A percentile compares a stretch with the other conserved stretches of the same genome.
phyloP scores from a whole-genome alignment of 2,329 filamentous ascomycete genomes.

The Coniella vitis region DNA sequence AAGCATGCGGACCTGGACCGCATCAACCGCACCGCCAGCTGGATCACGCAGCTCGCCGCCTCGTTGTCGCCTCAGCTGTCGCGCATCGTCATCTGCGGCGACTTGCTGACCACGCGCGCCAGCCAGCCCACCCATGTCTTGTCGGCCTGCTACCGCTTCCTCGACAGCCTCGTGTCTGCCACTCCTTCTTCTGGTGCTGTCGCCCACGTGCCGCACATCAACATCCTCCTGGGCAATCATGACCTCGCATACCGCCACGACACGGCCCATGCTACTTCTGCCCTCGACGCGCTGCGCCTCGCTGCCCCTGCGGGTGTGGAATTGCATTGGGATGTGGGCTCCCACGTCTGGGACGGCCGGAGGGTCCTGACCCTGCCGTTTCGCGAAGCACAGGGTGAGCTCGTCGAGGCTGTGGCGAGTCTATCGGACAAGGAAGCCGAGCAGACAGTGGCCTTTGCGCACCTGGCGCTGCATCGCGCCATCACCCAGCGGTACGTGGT shows the following conservation, averaged over 20 bases:
- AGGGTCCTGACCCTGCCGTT: slow-evolving; percentile 27
- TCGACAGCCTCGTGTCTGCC: slow-evolving; percentile 20
- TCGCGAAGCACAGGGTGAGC: slow-evolving; percentile 25
- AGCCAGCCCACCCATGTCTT: slow-evolving; percentile 25
- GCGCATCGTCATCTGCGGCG: slow-evolving; percentile 27
- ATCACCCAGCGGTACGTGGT: slow-evolving; percentile 24
- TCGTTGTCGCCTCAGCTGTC: slow-evolving; percentile 16
- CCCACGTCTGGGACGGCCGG: slow-evolving; percentile 24
- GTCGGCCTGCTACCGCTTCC: slow-evolving; percentile 27
- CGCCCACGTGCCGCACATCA: slow-evolving; percentile 23
- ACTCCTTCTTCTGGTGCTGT: background rate
- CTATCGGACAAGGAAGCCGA: slow-evolving; percentile 19
- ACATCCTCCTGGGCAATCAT: slow-evolving; percentile 30
- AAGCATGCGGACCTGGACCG: slow-evolving; percentile 24
- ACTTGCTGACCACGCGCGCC: slow-evolving; percentile 25
- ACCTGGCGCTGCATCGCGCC: slow-evolving; percentile 27
- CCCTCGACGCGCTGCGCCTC: slow-evolving; percentile 23
- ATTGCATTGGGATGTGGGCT: slow-evolving; percentile 20
- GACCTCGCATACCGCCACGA: slow-evolving; percentile 27
- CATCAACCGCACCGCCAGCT: slow-evolving; percentile 22
- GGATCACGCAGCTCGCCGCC: slow-evolving; percentile 22
- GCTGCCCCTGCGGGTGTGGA: slow-evolving; percentile 11
- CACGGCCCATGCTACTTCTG: slow-evolving; percentile 23
- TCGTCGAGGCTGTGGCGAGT: slow-evolving; percentile 20
- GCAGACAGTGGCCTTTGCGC: slow-evolving; percentile 25